phyloP scores from a whole-genome alignment of 1,284 basidiomycete genomes.

The Marasmius tenuissimus region DNA sequence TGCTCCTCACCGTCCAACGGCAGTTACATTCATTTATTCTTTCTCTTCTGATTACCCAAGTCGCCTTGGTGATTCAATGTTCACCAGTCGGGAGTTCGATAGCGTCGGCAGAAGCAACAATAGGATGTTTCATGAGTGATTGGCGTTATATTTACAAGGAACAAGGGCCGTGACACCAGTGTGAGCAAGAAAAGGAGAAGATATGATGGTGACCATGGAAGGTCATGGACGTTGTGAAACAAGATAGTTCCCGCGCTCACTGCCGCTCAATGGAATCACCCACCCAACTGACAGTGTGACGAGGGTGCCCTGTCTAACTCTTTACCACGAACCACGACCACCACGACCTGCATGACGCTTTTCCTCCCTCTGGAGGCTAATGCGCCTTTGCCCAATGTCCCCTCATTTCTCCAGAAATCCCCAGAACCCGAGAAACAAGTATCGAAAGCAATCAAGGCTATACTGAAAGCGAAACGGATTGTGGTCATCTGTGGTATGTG shows the following conservation, averaged over 20 bases:
- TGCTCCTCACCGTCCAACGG: not conserved
- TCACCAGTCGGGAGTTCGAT: not conserved
- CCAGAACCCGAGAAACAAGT: slow-evolving; percentile 39
- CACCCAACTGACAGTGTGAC: not conserved
- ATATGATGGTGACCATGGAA: not conserved
- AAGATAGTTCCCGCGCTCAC: not conserved
- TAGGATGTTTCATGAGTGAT: too few relatives aligned
- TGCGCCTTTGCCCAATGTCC: slow-evolving; percentile 30
- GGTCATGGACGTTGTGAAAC: not conserved
- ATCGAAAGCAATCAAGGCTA: slow-evolving; percentile 56
- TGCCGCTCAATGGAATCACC: not conserved
- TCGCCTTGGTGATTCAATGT: not conserved
- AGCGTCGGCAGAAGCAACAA: not conserved
- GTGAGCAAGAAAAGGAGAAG: too few relatives aligned
- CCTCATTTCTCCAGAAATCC: slow-evolving; percentile 36
- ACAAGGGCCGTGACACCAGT: too few relatives aligned
- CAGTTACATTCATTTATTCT: not conserved
- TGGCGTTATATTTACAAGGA: not conserved
- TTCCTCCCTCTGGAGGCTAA: slow-evolving; percentile 39
- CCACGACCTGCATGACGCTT: slow-evolving; percentile 35
- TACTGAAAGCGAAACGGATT: slow-evolving; percentile 78
- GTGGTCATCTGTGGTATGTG: slow-evolving; percentile 84
- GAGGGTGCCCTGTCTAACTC: not conserved
- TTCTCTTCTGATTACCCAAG: not conserved
- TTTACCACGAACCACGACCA: not conserved